phyloP scores from a whole-genome alignment of 352 stramenopile species.

The Pythium oligandrum region DNA sequence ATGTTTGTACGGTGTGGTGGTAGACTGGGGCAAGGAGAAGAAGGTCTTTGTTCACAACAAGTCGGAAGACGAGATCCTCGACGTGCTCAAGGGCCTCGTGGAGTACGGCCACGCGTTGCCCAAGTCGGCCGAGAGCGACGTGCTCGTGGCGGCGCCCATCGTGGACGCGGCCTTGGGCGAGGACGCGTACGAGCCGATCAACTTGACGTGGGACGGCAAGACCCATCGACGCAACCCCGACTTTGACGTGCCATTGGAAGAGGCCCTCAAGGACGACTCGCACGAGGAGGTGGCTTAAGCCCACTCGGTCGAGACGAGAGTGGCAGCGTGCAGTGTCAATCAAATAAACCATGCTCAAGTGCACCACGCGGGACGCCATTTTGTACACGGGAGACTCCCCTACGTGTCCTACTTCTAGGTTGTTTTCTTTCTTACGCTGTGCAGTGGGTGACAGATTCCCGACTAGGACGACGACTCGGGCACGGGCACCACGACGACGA shows the following conservation, averaged over 20 bases:
- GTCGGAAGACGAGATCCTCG: conserved; percentile 78
- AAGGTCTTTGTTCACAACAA: conserved; percentile 81
- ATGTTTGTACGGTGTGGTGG: not conserved
- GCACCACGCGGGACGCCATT: no score
- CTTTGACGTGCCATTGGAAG: conserved; percentile 74
- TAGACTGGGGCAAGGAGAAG: conserved; percentile 83
- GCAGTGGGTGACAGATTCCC: no score
- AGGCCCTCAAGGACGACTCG: conserved; percentile 54
- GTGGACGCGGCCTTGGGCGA: conserved; percentile 66
- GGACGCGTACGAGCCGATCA: conserved; percentile 72
- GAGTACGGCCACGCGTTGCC: conserved; percentile 64
- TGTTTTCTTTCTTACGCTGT: no score
- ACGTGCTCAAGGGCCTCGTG: conserved; percentile 71
- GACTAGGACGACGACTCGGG: no score
- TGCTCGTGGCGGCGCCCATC: conserved; percentile 66
- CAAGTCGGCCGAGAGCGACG: conserved; percentile 84
- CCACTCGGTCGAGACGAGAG: not conserved
- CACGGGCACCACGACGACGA: no score
- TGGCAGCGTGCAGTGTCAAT: not conserved
- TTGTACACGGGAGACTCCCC: no score
- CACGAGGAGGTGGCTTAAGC: conserved; percentile 20
- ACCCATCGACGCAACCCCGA: conserved; percentile 75
- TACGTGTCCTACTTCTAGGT: no score
- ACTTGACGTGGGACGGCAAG: conserved; percentile 82
- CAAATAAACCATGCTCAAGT: no score